A percentile compares a stretch with the other conserved stretches of the same genome.
phyloP scores from a whole-genome alignment of 2,329 filamentous ascomycete species.

The Botrytis tulipae region DNA sequence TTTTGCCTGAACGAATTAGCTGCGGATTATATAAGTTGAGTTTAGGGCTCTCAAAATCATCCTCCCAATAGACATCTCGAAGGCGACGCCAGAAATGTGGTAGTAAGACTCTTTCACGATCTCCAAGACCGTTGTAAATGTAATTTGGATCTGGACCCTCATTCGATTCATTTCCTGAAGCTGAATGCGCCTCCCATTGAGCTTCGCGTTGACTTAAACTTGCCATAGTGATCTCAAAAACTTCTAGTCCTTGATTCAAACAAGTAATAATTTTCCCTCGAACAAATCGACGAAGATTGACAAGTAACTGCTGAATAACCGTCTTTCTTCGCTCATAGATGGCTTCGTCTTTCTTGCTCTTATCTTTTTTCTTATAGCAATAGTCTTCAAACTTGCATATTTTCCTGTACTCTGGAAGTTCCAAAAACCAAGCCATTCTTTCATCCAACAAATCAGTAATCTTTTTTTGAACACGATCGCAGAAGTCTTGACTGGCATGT shows the following conservation, averaged over 20 bases:
- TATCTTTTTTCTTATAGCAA: conserved; percentile 10
- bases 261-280: conserved; percentile 16
- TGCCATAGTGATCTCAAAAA: background rate
- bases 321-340: conserved; percentile 16
- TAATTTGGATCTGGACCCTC: background rate
- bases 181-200: background rate
- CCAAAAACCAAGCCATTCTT: conserved; percentile 43
- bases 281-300: conserved; percentile 17
- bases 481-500: conserved; percentile 55
- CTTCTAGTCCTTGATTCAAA: background rate
- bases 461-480: conserved; percentile 46
- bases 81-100: conserved; percentile 16
- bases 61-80: conserved; percentile 3
- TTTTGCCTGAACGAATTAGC: background rate
- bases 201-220: background rate
- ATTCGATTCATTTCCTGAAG: background rate
- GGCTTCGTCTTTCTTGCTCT: background rate
- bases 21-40: background rate
- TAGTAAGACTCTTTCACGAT: conserved; percentile 8
- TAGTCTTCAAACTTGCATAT: conserved; percentile 32
- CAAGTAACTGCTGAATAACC: background rate
- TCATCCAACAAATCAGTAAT: conserved; percentile 39
- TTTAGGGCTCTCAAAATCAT: background rate
- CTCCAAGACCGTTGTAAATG: background rate
- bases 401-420: conserved; percentile 36